Conservation (phyloP, 2,329 filamentous ascomycete species). For the Penicillium nordicum region DNA sequence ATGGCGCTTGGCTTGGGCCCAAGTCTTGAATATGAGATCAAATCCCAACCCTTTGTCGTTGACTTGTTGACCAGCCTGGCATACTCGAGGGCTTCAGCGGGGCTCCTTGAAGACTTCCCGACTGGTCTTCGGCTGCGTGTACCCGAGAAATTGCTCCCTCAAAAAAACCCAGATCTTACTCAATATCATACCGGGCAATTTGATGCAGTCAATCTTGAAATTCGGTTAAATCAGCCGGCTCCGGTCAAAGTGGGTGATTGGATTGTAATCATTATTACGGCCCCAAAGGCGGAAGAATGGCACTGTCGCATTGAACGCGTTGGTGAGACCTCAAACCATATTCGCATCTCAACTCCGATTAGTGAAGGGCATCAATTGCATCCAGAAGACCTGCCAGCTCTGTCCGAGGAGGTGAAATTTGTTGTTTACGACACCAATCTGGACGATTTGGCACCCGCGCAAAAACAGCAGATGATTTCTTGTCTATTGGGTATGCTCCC, state of each 20-base stretch:
- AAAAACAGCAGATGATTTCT: constrained; percentile 33
- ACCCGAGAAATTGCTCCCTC: constrained; percentile 30
- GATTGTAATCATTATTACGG: constrained; percentile 41
- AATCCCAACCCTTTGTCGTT: constrained; percentile 74
- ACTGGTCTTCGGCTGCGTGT: constrained; percentile 55
- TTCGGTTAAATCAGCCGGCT: constrained; percentile 37
- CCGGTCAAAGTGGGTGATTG: constrained; percentile 51
- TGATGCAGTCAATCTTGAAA: constrained; percentile 34
- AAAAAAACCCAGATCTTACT: too few relatives aligned
- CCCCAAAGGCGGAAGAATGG: constrained; percentile 18
- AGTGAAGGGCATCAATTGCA: neutral
- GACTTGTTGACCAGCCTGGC: constrained; percentile 83
- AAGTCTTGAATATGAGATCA: constrained; percentile 78
- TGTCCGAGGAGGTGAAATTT: constrained; percentile 14
- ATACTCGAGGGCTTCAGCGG: constrained; percentile 55
- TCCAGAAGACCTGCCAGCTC: neutral
- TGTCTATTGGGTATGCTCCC: constrained; percentile 42
- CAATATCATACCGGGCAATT: neutral
- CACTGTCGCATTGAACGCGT: constrained; percentile 53
- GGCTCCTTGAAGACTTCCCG: constrained; percentile 53
- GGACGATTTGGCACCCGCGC: constrained; percentile 31
- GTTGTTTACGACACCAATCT: constrained; percentile 40
- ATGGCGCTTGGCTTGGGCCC: constrained; percentile 81
- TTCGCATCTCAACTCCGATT: constrained; percentile 37
- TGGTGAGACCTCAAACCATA: constrained; percentile 41